Evolutionary conservation across 2,329 filamentous ascomycete species (phyloP), one percentile per base, ranked within the genome.

Genomic region (Phyllachora maydis): DNA sequence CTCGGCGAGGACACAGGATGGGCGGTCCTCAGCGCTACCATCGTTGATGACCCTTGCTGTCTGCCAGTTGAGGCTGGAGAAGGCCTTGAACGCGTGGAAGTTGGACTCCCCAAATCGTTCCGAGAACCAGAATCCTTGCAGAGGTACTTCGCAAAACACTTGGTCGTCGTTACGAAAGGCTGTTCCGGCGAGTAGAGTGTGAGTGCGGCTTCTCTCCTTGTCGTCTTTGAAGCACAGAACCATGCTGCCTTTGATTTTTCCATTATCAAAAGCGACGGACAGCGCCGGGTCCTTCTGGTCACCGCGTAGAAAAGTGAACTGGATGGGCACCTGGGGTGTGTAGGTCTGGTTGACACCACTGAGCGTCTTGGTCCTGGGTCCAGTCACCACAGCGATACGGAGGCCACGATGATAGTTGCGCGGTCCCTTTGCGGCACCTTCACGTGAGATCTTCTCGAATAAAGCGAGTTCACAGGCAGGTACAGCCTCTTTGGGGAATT

Each of bases 371-470:
- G 69, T 77, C 30, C 64, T 69, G 3, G 78, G 65, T 6, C 74
- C 75, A 0, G 82, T 90, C 16, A 83, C 65, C 10, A 90, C 60
- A 6, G 75, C 65, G 22, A 92, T 50, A 12, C 83, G 67, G 49
- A 74, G 88, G 0, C 83, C 82, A 19, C 73, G 64, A 42, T 92
- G 82, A 37, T 73, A 64, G 26, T 55, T 67, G 20, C 79, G 67
- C 22, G 62, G 64, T 1, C 78, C 79, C 1, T 67, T 71, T 1
- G 76, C 77, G 30, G 78, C 74, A 19, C 59, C 67, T 33, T 79
- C 65, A 25, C 67, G 67, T 14, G 63, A 54, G 1, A 65, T 52
- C 34, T 63, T 71, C 41, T 90, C 78, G 37, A 85, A 91, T 4
- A 92, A 42, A 6, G 68, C 64, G 14, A 88, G 49, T 19, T 73